Base-by-base conservation (phyloP, 1,139 yeast genomes). In the Suhomyces taliae region DNA sequence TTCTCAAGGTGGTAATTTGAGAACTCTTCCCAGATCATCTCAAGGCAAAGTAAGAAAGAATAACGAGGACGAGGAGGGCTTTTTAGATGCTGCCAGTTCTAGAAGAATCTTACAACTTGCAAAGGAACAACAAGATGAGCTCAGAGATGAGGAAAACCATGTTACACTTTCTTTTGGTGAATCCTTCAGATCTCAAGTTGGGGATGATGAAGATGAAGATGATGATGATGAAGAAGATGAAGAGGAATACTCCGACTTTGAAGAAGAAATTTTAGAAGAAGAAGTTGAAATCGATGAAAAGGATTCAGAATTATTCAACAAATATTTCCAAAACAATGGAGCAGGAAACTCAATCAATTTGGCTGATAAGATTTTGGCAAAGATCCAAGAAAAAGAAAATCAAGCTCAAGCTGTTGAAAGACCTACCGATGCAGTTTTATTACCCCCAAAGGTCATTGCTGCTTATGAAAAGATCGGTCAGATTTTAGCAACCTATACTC, bases 401-500 rank as follows among this genome's bases (percentile, higher is more conserved):
- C 64, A 61, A 49, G 60, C 46, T 55, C 59, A 41, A 73, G 72
- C 51, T 78, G 79, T 56, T 15, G 61, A 60, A 46, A 64, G 69
- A 57, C 73, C 72, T 26, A 54, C 54, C 24, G 80, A 78, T 53
- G 80, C 76, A 11, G 97, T 93, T 6, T 79, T 85, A 59, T 76
- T 93, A 47, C 99, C 99, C 10, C 96, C 97, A 46, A 91, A 93
- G 65, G 98, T 93, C 45, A 90, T 95, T 58, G 90, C 87, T 52
- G 98, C 97, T 1, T 93, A 91, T 65, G 86, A 90, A 46, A 89
- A 90, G 62, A 93, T 93, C 43, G 99, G 98, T 8, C 84, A 83
- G 56, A 85, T 93, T 44, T 74, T 93, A 50, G 79, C 93, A 12
- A 83, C 95, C n/a, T 95, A 95, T 81, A 86, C 91, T 36, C 96